Conservation (phyloP, 1,139 yeast genomes). For the Spencermartinsiella ligniputridi region DNA sequence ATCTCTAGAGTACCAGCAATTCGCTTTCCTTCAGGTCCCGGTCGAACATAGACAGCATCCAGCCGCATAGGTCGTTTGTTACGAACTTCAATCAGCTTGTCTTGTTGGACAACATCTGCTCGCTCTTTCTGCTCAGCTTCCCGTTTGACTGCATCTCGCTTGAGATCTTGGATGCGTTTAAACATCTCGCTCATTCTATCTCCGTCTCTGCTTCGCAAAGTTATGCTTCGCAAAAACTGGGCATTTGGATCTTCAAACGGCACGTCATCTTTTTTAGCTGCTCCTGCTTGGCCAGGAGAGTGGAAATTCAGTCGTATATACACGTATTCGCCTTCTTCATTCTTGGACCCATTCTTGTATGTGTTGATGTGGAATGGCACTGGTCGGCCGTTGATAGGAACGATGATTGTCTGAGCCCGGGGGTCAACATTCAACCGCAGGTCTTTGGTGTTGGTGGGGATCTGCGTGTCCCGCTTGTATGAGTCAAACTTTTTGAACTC, state of each 20-base stretch:
- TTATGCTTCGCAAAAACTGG: slow-evolving; percentile 80
- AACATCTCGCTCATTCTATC: slow-evolving; percentile 90
- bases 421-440: slow-evolving; percentile 82
- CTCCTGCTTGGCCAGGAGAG: slow-evolving; percentile 77
- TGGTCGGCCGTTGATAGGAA: slow-evolving; percentile 94
- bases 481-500: slow-evolving; percentile 91
- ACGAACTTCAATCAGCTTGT: slow-evolving; percentile 74
- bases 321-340: slow-evolving; percentile 94
- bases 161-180: slow-evolving; percentile 86
- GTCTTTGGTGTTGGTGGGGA: slow-evolving; percentile 79
- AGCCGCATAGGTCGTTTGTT: slow-evolving; percentile 78
- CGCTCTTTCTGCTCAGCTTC: slow-evolving; percentile 87
- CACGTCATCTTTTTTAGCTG: slow-evolving; percentile 56
- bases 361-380: slow-evolving; percentile 96
- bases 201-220: slow-evolving; percentile 84
- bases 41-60: slow-evolving; percentile 87
- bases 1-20: slow-evolving; percentile 87
- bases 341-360: slow-evolving; percentile 90
- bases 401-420: slow-evolving; percentile 80
- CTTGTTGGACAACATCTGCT: slow-evolving; percentile 95
- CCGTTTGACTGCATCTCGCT: slow-evolving; percentile 85
- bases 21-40: slow-evolving; percentile 94
- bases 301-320: slow-evolving; percentile 87
- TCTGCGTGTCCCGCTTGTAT: slow-evolving; percentile 85
- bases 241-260: slow-evolving; percentile 92